phyloP scores from a whole-genome alignment of 495 filamentous ascomycete genomes.

The Lasiosphaeria hispida region DNA sequence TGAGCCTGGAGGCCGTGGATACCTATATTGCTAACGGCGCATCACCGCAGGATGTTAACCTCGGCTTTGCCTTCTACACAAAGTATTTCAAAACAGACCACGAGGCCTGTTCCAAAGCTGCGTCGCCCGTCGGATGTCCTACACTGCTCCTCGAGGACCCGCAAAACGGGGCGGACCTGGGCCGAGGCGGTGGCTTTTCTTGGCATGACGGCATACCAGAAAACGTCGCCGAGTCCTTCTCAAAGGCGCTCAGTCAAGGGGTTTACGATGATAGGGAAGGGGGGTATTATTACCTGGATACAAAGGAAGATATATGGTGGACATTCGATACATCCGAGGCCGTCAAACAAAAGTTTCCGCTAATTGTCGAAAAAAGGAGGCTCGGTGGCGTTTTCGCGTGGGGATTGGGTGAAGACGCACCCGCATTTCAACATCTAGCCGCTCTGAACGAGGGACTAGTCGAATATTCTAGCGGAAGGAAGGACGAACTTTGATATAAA shows the following conservation, averaged over 20 bases:
- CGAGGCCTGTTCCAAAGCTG: constrained; percentile 41
- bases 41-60: constrained; percentile 57
- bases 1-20: constrained; percentile 54
- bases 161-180: constrained; percentile 60
- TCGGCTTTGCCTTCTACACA: constrained; percentile 72
- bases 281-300: constrained; percentile 70
- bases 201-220: constrained; percentile 53
- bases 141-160: constrained; percentile 64
- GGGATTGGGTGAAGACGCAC: constrained; percentile 71
- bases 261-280: constrained; percentile 57
- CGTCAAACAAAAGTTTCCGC: constrained; percentile 61
- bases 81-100: constrained; percentile 68
- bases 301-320: constrained; percentile 62
- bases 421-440: constrained; percentile 55
- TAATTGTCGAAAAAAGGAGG: constrained; percentile 55
- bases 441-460: constrained; percentile 49
- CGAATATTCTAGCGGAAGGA: constrained; percentile 3
- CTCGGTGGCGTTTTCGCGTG: constrained; percentile 72
- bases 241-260: constrained; percentile 53
- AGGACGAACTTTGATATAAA: constrained; percentile 24
- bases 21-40: constrained; percentile 60
- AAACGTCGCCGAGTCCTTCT: constrained; percentile 47
- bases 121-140: constrained; percentile 59
- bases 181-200: constrained; percentile 60
- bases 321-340: constrained; percentile 67